Percentiles rank a stretch among this genome's conserved stretches.
These are phyloP conservation scores for Tolypocladium guangdongense DNA, from an alignment of 2,329 filamentous ascomycete genomes.

Conservation along the genomic window DNA sequence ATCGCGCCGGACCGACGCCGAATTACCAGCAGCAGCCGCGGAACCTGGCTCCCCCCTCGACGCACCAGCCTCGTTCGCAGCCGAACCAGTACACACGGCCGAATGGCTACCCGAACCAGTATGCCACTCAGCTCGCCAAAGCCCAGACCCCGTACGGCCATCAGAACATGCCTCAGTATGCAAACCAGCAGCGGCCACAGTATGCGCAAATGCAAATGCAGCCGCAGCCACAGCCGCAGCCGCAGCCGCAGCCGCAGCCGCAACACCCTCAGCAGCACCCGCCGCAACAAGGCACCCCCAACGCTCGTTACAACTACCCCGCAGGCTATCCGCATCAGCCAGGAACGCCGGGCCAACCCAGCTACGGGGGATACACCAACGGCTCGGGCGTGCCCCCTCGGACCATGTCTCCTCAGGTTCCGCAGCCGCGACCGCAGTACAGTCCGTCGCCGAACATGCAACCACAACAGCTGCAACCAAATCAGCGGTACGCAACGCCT, in stretches of 20 bases:
- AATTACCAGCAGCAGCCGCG: conserved; percentile 30
- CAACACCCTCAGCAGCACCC: not conserved
- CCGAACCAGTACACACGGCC: conserved; percentile 38
- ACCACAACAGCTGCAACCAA: conserved; percentile 8
- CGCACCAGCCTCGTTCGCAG: conserved; percentile 25
- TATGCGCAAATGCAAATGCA: conserved; percentile 25
- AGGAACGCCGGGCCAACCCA: conserved; percentile 24
- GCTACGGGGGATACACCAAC: conserved; percentile 29
- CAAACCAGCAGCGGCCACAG: conserved; percentile 34
- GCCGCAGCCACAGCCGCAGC: not conserved
- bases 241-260: not conserved
- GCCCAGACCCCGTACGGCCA: conserved; percentile 41
- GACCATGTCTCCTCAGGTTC: conserved; percentile 34
- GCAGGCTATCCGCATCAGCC: conserved; percentile 25
- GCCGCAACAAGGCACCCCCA: conserved; percentile 27
- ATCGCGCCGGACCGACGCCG: conserved; percentile 26
- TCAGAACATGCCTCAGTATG: conserved; percentile 36
- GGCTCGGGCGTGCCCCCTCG: conserved; percentile 29
- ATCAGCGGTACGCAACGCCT: conserved; percentile 21
- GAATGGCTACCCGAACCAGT: conserved; percentile 35
- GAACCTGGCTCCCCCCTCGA: conserved; percentile 17
- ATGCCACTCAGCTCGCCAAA: conserved; percentile 40
- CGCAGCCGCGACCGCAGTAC: conserved; percentile 23
- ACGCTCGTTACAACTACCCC: conserved; percentile 31
- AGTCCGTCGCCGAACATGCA: conserved; percentile 28